Evolutionary conservation across 1,284 basidiomycete genomes (phyloP).

Genomic region (Trametes pubescens): DNA sequence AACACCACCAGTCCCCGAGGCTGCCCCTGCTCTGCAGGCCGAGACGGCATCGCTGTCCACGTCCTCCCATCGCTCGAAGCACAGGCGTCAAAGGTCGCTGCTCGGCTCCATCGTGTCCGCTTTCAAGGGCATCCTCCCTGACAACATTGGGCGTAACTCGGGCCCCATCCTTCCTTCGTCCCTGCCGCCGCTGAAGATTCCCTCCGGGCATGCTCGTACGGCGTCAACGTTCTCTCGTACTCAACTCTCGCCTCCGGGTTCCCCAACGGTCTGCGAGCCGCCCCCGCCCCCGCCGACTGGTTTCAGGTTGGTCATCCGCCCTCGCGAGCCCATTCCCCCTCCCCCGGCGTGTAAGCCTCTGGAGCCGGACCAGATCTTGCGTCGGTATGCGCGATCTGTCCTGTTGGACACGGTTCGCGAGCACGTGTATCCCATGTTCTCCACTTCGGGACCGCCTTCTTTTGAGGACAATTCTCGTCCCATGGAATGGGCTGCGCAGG

Average conservation of each 20-base stretch:
- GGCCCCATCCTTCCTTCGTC: conserved; percentile 17
- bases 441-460: conserved; percentile 34
- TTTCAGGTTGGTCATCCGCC: conserved; percentile 30
- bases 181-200: conserved; percentile 29
- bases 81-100: conserved; percentile 69
- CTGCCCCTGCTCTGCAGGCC: background rate
- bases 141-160: conserved; percentile 19
- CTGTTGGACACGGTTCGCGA: conserved; percentile 80
- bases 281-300: conserved; percentile 17
- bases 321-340: conserved; percentile 28
- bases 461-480: conserved; percentile 17
- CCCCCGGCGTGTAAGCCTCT: conserved; percentile 9
- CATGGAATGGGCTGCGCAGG: conserved; percentile 46
- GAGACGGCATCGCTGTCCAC: conserved; percentile 23
- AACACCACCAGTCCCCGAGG: conserved; percentile 14
- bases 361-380: conserved; percentile 47
- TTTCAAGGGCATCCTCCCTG: conserved; percentile 40
- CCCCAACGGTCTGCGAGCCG: conserved; percentile 32
- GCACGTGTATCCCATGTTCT: conserved; percentile 62
- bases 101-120: conserved; percentile 74
- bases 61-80: conserved; percentile 44
- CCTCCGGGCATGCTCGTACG: conserved; percentile 24
- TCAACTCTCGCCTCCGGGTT: conserved; percentile 39
- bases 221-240: conserved; percentile 35
- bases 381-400: conserved; percentile 74